Base-by-base conservation (phyloP, 768 basidiomycete species). In the Cytidiella melzeri region DNA sequence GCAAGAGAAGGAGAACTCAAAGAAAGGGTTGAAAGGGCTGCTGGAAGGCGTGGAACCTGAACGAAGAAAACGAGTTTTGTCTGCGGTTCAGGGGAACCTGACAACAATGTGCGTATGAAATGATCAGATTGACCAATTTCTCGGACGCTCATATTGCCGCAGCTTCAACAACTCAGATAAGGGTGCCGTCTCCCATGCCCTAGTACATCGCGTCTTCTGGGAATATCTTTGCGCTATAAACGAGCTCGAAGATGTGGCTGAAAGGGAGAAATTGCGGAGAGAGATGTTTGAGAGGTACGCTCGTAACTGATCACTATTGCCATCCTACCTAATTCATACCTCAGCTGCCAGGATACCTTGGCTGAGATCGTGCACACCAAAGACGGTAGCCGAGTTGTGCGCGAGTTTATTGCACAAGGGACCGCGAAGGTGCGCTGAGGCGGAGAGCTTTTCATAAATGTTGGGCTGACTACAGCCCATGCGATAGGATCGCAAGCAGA, bases 301-400 rank as follows among this genome's bases (percentile, higher is more conserved):
- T 15, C 50, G 21, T 21, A 13, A 6, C 21, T n/a, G 11, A 4
- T n/a, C 24, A n/a, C 4, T 11, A 11, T 13, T 23, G 12, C 34
- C 6, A 4, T 15, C 24, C 18, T 25, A n/a, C 20, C 34, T 41
- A 37, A 52, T 23, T 6, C 4, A 23, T 40, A 26, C 19, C 34
- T 26, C 53, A 91, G 88, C 44, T 88, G 87, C 57, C 83, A 90
- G 54, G 92, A 95, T 37, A 75, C 85, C 18, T 71, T 95, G 5
- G 84, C 92, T 0, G 93, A 96, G 61, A 88, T 95, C 76, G 90
- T 93, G 0, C 93, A 97, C 60, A 97, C 93, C 13, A 91, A 81
- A 61, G 89, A 95, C 57, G 93, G 93, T 18, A 89, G 90, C 51
- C 81, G 88, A 19, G 83, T 79, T 23, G 92, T 88, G 3, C 81